Evolutionary conservation across 2,329 filamentous ascomycete species (phyloP), one percentile per base, ranked within the genome.

Genomic region (Raffaelea deltoideospora): DNA sequence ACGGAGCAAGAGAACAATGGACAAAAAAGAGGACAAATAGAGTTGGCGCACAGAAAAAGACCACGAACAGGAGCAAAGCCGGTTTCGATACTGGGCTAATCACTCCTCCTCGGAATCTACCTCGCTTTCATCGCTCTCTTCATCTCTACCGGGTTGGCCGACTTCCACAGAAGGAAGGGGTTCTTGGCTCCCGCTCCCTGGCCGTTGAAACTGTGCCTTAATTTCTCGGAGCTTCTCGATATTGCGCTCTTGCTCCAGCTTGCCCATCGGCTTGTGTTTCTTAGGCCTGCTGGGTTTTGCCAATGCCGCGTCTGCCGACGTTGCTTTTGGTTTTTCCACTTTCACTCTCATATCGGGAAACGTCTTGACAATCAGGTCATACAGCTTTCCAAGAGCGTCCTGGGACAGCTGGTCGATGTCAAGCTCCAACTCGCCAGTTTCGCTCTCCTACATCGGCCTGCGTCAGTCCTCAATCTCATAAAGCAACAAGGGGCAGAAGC

Each of bases 191-290:
- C 65, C 55, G 50, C 64, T 61, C 42, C 63, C 53, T 45, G 58
- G 55, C 4, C 62, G 57, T 40, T 56, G 54, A 40, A 63, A 65
- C 38, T 64, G 55, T n/a, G 63, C 64, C 45, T 77, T 63, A 43
- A 74, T 67, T 50, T 71, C 67, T 45, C 72, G 66, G 19, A 82
- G 64, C 51, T 72, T 63, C 45, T 69, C 63, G 48, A 83, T 78
- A 45, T 72, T 76, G 30, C 69, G 65, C 50, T 80, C 76, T 56
- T 83, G 78, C 55, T 82, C 77, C 24, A 62, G 59, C 57, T 79
- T 79, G 56, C 73, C 76, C 78, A 83, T 83, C 1, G 78, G 78
- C 63, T 82, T 82, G 55, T 82, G 80, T 64, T 80, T 80, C 61
- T 76, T 77, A 37, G 70, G 68, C 56, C 75, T 76, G 43, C 58